Evolutionary conservation across 2,329 filamentous ascomycete genomes (phyloP).

Genomic region (Emericellopsis atlantica): DNA sequence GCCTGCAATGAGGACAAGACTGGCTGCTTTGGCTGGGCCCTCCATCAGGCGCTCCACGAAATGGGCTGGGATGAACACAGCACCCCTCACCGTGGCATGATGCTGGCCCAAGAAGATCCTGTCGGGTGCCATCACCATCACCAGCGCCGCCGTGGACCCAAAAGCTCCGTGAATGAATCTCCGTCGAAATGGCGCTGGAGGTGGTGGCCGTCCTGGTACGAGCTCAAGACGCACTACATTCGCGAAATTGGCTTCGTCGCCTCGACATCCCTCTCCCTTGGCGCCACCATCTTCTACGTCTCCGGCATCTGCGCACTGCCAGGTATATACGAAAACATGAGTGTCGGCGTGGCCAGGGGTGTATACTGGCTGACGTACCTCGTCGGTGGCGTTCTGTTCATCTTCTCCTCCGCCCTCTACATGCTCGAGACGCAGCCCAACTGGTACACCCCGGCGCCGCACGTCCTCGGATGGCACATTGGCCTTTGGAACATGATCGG

Average conservation of each 20-base stretch:
- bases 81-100: not conserved
- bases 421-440: slow-evolving; percentile 51
- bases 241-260: slow-evolving; percentile 52
- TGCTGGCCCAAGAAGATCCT: no score
- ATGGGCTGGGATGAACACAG: slow-evolving; percentile 2
- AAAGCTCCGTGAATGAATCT: not conserved
- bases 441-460: slow-evolving; percentile 45
- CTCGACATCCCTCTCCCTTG: slow-evolving; percentile 39
- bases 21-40: slow-evolving; percentile 48
- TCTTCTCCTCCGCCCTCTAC: slow-evolving; percentile 42
- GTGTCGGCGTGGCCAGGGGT: slow-evolving; percentile 29
- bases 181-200: slow-evolving; percentile 24
- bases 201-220: slow-evolving; percentile 43
- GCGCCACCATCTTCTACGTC: slow-evolving; percentile 53
- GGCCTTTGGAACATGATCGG: slow-evolving; percentile 52
- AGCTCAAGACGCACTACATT: slow-evolving; percentile 45
- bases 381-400: slow-evolving; percentile 48
- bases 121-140: slow-evolving; percentile 6
- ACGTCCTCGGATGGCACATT: slow-evolving; percentile 51
- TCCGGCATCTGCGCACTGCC: slow-evolving; percentile 48
- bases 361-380: slow-evolving; percentile 47
- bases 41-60: slow-evolving; percentile 38
- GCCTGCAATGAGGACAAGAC: slow-evolving; percentile 44
- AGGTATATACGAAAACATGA: slow-evolving; percentile 37
- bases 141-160: slow-evolving; percentile 1